A percentile compares a stretch with the other conserved stretches of the same genome.
These are phyloP conservation scores for Fusarium humuli DNA, from an alignment of 2,329 filamentous ascomycete species.

Conservation along the genomic window DNA sequence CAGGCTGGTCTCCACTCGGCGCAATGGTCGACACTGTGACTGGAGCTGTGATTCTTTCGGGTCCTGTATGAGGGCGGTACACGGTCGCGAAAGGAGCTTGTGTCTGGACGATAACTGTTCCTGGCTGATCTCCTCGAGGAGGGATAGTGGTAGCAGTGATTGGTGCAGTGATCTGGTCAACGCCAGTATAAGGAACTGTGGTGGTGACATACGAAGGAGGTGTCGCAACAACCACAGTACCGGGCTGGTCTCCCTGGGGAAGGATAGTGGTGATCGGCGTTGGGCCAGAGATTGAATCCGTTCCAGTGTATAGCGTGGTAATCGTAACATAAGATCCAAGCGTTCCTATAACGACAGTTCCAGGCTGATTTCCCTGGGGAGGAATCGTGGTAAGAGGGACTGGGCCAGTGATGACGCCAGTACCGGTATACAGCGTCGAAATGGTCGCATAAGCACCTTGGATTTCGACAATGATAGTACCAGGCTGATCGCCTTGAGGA, in stretches of 20 bases:
- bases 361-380: constrained; percentile 18
- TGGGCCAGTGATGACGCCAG: constrained; percentile 8
- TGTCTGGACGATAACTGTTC: constrained; percentile 30
- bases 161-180: constrained; percentile 18
- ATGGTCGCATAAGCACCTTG: constrained; percentile 15
- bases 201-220: constrained; percentile 27
- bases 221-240: constrained; percentile 26
- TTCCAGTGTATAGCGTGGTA: constrained; percentile 9
- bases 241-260: constrained; percentile 17
- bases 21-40: constrained; percentile 27
- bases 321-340: constrained; percentile 21
- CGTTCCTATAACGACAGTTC: constrained; percentile 17
- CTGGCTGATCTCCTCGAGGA: constrained; percentile 14
- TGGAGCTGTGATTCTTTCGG: constrained; percentile 16
- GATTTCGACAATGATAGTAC: constrained; percentile 16
- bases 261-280: constrained; percentile 15
- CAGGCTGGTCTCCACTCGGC: constrained; percentile 21
- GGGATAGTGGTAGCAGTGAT: constrained; percentile 21
- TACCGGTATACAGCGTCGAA: constrained; percentile 22
- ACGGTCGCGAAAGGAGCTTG: constrained; percentile 26
- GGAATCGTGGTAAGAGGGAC: constrained; percentile 18
- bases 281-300: constrained; percentile 10
- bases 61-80: constrained; percentile 25
- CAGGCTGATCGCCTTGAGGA: constrained; percentile 22
- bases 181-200: constrained; percentile 23